Conservation (phyloP, 2,329 filamentous ascomycete genomes). For the Penicillium sclerotigenum region DNA sequence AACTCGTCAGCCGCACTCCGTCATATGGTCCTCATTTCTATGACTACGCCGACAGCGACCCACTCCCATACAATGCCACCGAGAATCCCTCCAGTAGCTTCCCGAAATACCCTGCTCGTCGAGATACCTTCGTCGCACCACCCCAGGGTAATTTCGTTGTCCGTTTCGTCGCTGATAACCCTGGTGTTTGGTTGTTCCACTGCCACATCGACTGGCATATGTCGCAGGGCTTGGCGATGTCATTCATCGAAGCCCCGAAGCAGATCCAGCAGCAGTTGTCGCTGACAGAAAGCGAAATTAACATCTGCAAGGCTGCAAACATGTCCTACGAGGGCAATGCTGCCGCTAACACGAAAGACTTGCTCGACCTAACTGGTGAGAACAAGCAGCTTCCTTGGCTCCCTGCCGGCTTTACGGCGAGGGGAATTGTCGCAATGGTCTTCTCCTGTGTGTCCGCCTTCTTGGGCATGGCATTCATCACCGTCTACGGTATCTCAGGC, state of each 20-base stretch:
- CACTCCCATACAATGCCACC: constrained; percentile 9
- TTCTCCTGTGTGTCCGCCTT: constrained; percentile 69
- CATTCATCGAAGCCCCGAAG: constrained; percentile 61
- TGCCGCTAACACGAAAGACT: constrained; percentile 64
- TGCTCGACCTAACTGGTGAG: constrained; percentile 62
- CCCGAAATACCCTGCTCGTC: constrained; percentile 58
- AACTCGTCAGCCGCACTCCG: constrained; percentile 59
- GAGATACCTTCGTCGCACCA: constrained; percentile 65
- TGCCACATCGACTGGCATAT: constrained; percentile 81
- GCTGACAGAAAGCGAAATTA: constrained; percentile 61
- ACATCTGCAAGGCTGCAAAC: constrained; percentile 54
- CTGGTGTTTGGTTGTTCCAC: constrained; percentile 67
- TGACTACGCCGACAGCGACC: constrained; percentile 43
- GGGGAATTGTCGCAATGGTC: constrained; percentile 70
- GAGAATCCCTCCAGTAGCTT: constrained; percentile 39
- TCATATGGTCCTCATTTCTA: constrained; percentile 58
- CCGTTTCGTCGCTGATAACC: constrained; percentile 45
- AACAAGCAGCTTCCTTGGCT: constrained; percentile 55
- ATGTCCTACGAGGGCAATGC: constrained; percentile 65
- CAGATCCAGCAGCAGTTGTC: constrained; percentile 59
- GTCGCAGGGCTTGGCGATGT: constrained; percentile 62
- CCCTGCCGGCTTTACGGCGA: constrained; percentile 66
- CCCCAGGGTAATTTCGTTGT: constrained; percentile 67
- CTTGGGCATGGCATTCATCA: constrained; percentile 64
- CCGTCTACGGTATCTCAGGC: constrained; percentile 54